Evolutionary conservation across 1,284 basidiomycete genomes (phyloP).

Genomic region (Schizopora paradoxa): DNA sequence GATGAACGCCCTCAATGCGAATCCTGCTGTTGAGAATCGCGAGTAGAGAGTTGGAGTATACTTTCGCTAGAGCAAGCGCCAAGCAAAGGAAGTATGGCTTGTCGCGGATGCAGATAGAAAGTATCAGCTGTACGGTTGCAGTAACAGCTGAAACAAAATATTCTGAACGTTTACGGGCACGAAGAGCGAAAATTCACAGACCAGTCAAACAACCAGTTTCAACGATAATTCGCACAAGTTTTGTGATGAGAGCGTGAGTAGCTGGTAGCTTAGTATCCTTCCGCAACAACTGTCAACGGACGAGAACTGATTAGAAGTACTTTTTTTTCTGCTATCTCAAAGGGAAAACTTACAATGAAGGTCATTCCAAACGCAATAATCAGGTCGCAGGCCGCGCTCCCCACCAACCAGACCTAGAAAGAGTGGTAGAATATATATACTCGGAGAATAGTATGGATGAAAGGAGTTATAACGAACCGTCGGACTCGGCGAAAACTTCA

Average conservation of each 20-base stretch:
- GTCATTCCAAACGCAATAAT: not conserved
- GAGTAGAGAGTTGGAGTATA: constrained; percentile 4
- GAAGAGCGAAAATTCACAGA: not conserved
- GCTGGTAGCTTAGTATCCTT: not conserved
- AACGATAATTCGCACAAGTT: constrained; percentile 1
- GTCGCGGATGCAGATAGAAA: not conserved
- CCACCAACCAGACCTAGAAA: not conserved
- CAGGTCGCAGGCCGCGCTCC: constrained; percentile 4
- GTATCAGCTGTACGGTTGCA: not conserved
- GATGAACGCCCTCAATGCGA: too few relatives aligned
- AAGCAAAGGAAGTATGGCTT: not conserved
- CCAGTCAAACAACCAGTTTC: constrained; percentile 3
- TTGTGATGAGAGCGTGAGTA: not conserved
- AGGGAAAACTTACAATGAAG: constrained; percentile 1
- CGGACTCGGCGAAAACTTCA: too few relatives aligned
- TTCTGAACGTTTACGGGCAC: not conserved
- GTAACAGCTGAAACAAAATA: not conserved
- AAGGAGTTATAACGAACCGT: too few relatives aligned
- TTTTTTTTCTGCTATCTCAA: too few relatives aligned
- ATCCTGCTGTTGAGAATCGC: constrained; percentile 2
- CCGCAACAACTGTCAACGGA: not conserved
- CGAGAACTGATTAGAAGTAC: not conserved
- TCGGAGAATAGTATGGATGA: not conserved
- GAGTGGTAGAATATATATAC: not conserved
- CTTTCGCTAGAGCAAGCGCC: not conserved